phyloP scores from a whole-genome alignment of 345 rosid species.

The Brassica nigra region DNA sequence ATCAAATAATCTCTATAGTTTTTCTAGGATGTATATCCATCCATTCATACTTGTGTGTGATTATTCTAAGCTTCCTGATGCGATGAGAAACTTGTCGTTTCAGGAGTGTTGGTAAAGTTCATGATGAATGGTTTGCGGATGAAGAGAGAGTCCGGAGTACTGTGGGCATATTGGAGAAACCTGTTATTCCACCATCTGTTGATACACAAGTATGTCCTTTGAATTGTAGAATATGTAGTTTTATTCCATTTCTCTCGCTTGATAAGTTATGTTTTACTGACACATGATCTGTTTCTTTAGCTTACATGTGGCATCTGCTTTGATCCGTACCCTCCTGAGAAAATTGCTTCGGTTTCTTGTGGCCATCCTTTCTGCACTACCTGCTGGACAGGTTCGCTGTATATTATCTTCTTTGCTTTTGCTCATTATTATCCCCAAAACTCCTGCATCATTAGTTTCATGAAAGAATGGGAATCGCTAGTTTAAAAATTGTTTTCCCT shows the following conservation, averaged over 20 bases:
- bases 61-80: conserved; percentile 19
- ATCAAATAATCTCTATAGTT: neutral
- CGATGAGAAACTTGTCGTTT: conserved; percentile 17
- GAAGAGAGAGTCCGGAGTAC: conserved; percentile 71
- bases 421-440: no score
- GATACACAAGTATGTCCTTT: conserved; percentile 59
- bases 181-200: conserved; percentile 52
- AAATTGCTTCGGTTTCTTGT: conserved; percentile 71
- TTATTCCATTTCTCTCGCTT: conserved; percentile 10
- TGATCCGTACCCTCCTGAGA: conserved; percentile 53
- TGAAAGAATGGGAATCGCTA: no score
- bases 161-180: conserved; percentile 81
- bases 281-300: conserved; percentile 44
- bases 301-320: conserved; percentile 89
- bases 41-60: conserved; percentile 21
- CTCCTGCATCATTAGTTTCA: no score
- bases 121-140: conserved; percentile 95
- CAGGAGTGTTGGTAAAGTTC: conserved; percentile 88
- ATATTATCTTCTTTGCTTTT: neutral
- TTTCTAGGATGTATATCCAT: conserved; percentile 18
- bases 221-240: conserved; percentile 21
- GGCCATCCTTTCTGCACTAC: conserved; percentile 91
- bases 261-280: conserved; percentile 26
- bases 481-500: neutral
- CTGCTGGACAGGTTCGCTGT: conserved; percentile 85